Conservation (phyloP, 768 basidiomycete genomes). For the Termitomyces sp. region DNA sequence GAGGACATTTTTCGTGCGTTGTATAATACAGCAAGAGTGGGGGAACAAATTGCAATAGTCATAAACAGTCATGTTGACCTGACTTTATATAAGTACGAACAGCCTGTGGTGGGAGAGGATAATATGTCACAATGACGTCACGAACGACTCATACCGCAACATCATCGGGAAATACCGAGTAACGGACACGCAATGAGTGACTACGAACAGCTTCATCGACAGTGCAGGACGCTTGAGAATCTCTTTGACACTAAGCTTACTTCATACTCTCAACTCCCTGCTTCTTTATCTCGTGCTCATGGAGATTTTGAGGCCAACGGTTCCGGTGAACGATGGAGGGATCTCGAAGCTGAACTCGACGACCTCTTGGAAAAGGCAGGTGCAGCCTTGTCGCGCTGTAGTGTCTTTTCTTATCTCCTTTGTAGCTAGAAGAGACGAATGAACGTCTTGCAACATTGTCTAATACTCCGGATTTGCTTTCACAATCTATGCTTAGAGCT, state of each 20-base stretch:
- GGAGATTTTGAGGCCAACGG: constrained; percentile 68
- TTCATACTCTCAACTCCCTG: constrained; percentile 82
- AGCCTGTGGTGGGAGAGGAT: not conserved
- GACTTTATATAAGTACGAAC: not conserved
- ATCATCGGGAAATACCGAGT: constrained; percentile 11
- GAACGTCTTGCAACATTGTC: constrained; percentile 70
- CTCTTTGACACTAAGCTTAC: constrained; percentile 89
- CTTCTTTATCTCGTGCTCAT: constrained; percentile 47
- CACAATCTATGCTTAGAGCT: constrained; percentile 80
- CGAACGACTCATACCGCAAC: not conserved
- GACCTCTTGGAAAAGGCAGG: constrained; percentile 80
- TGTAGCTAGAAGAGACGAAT: constrained; percentile 81
- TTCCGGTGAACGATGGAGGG: constrained; percentile 68
- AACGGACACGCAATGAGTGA: constrained; percentile 45
- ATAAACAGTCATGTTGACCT: not conserved
- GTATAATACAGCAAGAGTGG: not conserved
- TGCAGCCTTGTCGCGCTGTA: constrained; percentile 2
- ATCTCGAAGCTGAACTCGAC: constrained; percentile 82
- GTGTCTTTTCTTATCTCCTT: constrained; percentile 11
- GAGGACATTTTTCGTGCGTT: not conserved
- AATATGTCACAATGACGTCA: constrained; percentile 6
- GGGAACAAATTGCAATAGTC: not conserved
- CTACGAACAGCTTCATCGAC: constrained; percentile 87
- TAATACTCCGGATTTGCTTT: constrained; percentile 63
- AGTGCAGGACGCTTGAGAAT: constrained; percentile 91